Evolutionary conservation across 2,329 filamentous ascomycete genomes (phyloP).

Genomic region (Blumeria graminis): DNA sequence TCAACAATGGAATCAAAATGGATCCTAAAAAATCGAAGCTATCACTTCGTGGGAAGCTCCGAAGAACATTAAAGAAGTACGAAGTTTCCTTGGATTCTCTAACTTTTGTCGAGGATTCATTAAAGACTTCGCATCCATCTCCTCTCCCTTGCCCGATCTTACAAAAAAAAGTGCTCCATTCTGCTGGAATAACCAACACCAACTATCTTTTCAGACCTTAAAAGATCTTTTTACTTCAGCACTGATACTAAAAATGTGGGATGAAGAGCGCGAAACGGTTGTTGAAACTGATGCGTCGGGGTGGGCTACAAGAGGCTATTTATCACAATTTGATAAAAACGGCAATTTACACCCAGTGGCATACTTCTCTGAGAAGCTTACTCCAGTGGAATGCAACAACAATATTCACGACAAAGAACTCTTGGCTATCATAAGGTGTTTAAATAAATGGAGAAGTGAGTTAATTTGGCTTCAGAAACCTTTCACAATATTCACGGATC

Average conservation of each 20-base stretch:
- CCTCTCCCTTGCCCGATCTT: background rate
- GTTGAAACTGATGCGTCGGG: background rate
- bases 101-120: background rate
- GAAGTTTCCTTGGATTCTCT: background rate
- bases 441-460: conserved; percentile 3
- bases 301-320: background rate
- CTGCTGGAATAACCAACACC: background rate
- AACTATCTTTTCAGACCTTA: background rate
- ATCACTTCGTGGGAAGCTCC: background rate
- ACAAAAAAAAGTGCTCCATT: background rate
- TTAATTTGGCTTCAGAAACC: background rate
- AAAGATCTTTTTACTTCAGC: background rate
- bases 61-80: background rate
- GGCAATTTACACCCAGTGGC: conserved; percentile 4
- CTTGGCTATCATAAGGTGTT: conserved; percentile 10
- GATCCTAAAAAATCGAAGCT: background rate
- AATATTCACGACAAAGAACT: conserved; percentile 15
- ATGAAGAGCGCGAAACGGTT: background rate
- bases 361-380: conserved; percentile 11
- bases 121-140: background rate
- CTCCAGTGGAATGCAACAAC: conserved; percentile 12
- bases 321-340: background rate
- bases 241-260: background rate
- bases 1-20: background rate
- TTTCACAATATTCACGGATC: conserved; percentile 1